phyloP scores from a whole-genome alignment of 352 stramenopile species.

The Phytopythium boreale region DNA sequence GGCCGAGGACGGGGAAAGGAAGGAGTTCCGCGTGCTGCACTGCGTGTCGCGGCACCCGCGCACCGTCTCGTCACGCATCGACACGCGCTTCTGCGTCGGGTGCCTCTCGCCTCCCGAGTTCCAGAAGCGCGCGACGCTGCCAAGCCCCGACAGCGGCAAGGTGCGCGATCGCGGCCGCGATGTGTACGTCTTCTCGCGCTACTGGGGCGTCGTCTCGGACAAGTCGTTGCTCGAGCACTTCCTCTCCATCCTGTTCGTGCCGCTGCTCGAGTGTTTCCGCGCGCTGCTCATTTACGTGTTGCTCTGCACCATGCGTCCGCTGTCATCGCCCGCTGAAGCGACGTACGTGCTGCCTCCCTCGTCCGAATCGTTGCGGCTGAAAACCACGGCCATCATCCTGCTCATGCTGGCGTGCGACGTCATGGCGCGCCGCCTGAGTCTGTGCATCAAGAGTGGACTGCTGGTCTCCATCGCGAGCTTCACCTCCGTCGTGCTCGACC shows the following conservation, averaged over 20 bases:
- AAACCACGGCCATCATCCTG: slow-evolving; percentile 38
- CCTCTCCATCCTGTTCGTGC: slow-evolving; percentile 50
- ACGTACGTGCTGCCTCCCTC: slow-evolving; percentile 5
- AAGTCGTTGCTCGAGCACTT: slow-evolving; percentile 70
- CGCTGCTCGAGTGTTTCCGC: slow-evolving; percentile 60
- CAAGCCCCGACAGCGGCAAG: slow-evolving; percentile 27
- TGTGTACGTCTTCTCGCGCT: slow-evolving; percentile 82
- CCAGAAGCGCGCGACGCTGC: slow-evolving; percentile 17
- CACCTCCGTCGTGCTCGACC: slow-evolving; percentile 66
- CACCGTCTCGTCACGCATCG: slow-evolving; percentile 22
- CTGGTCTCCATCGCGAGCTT: slow-evolving; percentile 71
- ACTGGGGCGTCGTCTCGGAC: slow-evolving; percentile 80
- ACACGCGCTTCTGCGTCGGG: slow-evolving; percentile 55
- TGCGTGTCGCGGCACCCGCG: slow-evolving; percentile 52
- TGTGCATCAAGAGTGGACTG: slow-evolving; percentile 76
- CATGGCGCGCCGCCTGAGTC: slow-evolving; percentile 43
- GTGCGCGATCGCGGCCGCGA: slow-evolving; percentile 20
- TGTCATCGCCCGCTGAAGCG: slow-evolving; percentile 8
- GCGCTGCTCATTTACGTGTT: slow-evolving; percentile 66
- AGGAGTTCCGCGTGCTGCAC: slow-evolving; percentile 78
- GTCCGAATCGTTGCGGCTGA: slow-evolving; percentile 23
- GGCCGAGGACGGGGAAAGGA: slow-evolving; percentile 41
- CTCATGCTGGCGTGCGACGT: slow-evolving; percentile 62
- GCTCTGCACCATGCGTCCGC: slow-evolving; percentile 48
- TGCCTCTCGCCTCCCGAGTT: slow-evolving; percentile 57